These are phyloP conservation scores for Albizia julibrissin DNA, from an alignment of 306 rosid genomes.

Conservation along the genomic window DNA sequence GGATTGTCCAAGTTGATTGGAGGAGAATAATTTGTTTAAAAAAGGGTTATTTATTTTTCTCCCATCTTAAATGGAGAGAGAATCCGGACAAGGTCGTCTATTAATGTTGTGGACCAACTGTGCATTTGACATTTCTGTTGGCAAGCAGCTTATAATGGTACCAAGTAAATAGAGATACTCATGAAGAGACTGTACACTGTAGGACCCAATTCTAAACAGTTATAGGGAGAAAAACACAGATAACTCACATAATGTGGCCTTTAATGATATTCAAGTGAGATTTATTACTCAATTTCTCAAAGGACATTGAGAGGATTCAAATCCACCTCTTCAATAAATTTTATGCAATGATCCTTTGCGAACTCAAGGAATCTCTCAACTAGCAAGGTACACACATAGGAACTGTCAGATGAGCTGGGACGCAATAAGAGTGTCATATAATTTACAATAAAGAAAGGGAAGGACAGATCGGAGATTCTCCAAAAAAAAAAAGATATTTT, in stretches of 20 bases:
- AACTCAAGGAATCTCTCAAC: background rate
- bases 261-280: background rate
- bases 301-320: background rate
- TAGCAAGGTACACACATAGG: conserved; percentile 27
- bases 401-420: conserved; percentile 38
- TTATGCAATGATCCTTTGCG: background rate
- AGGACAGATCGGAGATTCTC: conserved; percentile 33
- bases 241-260: background rate
- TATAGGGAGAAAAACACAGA: background rate
- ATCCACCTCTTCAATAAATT: background rate
- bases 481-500: conserved; percentile 25
- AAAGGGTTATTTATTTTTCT: background rate
- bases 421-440: conserved; percentile 29
- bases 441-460: conserved; percentile 29
- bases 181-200: background rate
- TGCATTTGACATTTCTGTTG: background rate
- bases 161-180: background rate
- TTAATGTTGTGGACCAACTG: conserved; percentile 17
- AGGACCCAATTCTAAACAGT: background rate
- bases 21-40: background rate
- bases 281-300: background rate
- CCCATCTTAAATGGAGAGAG: background rate
- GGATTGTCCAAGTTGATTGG: background rate
- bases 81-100: background rate
- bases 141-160: background rate